Conservation (phyloP, 768 basidiomycete genomes). For the Mycena galopus region DNA sequence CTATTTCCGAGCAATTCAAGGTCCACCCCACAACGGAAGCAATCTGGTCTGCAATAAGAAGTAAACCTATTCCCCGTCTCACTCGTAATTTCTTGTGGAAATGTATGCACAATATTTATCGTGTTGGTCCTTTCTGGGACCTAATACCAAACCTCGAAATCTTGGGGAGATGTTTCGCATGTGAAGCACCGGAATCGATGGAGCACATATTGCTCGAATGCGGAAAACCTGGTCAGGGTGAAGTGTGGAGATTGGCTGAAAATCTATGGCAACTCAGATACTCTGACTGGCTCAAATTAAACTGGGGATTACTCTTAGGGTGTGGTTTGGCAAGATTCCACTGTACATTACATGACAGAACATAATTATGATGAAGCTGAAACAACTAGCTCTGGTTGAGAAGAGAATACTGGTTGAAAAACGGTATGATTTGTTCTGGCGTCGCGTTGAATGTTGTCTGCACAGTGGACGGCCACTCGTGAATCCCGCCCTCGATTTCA, state of each 20-base stretch:
- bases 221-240: neutral
- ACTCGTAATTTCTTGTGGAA: slow-evolving; percentile 27
- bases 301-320: neutral
- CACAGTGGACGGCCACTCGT: slow-evolving; percentile 29
- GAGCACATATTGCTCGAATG: neutral
- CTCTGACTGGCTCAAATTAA: neutral
- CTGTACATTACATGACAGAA: neutral
- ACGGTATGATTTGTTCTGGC: slow-evolving; percentile 35
- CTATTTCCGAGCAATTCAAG: neutral
- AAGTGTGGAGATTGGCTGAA: neutral
- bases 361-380: neutral
- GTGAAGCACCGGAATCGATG: slow-evolving; percentile 29
- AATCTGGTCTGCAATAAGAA: slow-evolving; percentile 23
- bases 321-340: neutral
- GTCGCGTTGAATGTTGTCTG: slow-evolving; percentile 34
- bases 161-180: slow-evolving; percentile 23
- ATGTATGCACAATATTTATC: no score
- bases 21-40: neutral
- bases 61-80: neutral
- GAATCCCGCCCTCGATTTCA: slow-evolving; percentile 15
- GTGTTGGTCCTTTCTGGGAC: slow-evolving; percentile 34
- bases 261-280: neutral
- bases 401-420: slow-evolving; percentile 25
- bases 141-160: slow-evolving; percentile 26
- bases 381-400: neutral